A percentile compares a stretch with the other conserved stretches of the same genome.
phyloP scores from a whole-genome alignment of 2,329 filamentous ascomycete genomes.

The Cytospora schulzeri region DNA sequence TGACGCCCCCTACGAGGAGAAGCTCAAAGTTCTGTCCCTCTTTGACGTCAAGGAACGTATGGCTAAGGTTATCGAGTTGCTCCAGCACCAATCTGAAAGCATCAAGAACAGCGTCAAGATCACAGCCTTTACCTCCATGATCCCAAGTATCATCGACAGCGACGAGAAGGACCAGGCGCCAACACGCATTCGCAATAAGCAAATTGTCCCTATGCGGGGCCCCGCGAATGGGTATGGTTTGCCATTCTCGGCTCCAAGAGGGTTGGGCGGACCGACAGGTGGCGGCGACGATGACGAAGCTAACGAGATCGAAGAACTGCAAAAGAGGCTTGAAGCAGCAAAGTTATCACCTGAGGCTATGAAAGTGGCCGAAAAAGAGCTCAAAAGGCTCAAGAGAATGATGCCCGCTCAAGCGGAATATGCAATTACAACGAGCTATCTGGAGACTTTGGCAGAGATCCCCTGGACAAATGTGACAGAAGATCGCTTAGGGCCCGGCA shows the following conservation, averaged over 20 bases:
- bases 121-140: constrained; percentile 70
- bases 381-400: constrained; percentile 91
- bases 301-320: constrained; percentile 88
- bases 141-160: constrained; percentile 62
- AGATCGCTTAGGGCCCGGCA: constrained; percentile 81
- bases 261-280: constrained; percentile 42
- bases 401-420: constrained; percentile 95
- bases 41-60: constrained; percentile 77
- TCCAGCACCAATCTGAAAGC: constrained; percentile 78
- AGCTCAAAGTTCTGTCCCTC: constrained; percentile 81
- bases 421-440: constrained; percentile 87
- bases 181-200: constrained; percentile 41
- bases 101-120: constrained; percentile 89
- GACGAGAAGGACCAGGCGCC: constrained; percentile 56
- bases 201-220: constrained; percentile 29
- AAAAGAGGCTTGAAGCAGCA: constrained; percentile 82
- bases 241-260: constrained; percentile 35
- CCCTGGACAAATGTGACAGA: constrained; percentile 86
- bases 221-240: constrained; percentile 31
- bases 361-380: constrained; percentile 87
- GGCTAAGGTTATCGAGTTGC: constrained; percentile 77
- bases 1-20: constrained; percentile 86
- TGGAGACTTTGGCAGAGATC: constrained; percentile 92
- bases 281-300: constrained; percentile 75
- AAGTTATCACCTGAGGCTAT: constrained; percentile 80